Conservation (phyloP, 2,329 filamentous ascomycete species). For the Penicillium sp. region DNA sequence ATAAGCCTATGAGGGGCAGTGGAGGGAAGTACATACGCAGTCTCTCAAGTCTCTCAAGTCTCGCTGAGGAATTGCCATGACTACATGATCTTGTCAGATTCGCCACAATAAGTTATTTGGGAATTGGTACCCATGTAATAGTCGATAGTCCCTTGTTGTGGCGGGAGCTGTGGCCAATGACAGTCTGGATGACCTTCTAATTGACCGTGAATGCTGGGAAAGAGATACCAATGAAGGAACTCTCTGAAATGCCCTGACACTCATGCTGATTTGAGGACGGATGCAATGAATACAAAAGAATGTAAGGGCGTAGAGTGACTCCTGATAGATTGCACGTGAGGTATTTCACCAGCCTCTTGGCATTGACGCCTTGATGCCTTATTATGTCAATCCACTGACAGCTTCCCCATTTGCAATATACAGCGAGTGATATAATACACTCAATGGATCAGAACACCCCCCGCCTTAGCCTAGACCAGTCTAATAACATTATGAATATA, state of each 20-base stretch:
- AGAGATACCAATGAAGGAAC: background rate
- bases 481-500: too few species aligned
- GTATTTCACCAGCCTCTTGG: slow-evolving; percentile 2
- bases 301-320: background rate
- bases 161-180: background rate
- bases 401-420: too few species aligned
- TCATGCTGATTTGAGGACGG: background rate
- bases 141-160: background rate
- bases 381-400: background rate
- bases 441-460: too few species aligned
- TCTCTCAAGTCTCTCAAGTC: background rate
- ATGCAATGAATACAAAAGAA: background rate
- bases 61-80: background rate
- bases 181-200: background rate
- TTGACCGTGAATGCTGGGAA: background rate
- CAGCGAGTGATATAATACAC: too few species aligned
- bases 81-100: background rate
- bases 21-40: background rate
- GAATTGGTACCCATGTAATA: background rate
- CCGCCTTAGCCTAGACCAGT: too few species aligned
- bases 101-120: background rate
- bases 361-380: background rate
- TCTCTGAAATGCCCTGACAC: background rate
- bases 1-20: slow-evolving; percentile 5
- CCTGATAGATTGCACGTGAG: slow-evolving; percentile 4